Evolutionary conservation across 129 eudicot species (phyloP), one percentile per base, ranked within the genome.

Genomic region (Chrysanthemum lavandulifolium): DNA sequence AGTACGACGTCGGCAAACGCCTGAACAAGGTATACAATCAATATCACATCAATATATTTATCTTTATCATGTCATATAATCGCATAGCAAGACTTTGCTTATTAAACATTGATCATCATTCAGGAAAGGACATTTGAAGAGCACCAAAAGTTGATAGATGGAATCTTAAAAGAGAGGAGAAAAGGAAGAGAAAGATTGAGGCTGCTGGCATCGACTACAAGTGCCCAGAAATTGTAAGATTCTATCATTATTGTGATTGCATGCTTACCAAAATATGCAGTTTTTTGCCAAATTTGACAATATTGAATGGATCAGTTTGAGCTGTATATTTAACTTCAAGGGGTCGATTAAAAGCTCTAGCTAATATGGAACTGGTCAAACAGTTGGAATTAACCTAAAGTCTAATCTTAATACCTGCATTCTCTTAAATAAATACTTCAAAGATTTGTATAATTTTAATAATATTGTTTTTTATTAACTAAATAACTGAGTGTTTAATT

Each of bases 151-250:
- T 74, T 89, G 84, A 82, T 87, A 58, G 84, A 86, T 66, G 75
- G 90, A 79, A 79, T 89, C 19, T 10, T 92, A 86, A 86, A 79
- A 67, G 88, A 60, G 96, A 87, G 49, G 78, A 78, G 78, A 87
- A 80, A 71, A 86, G 96, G 79, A 81, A 85, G 19, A 89, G 65
- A 83, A 90, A 80, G 83, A 85, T 87, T 1, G 91, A 89, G 80
- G 96, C 88, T 63, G 96, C 98, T 82, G 98, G 96, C 43, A 87
- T 92, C 16, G 96, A 92, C 60, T 92, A 87, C 49, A 78, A 84
- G 78, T 85, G 88, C 79, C 98, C 95, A 6, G 86, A 83, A 78
- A 71, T 92, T 52, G 96, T 91, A 86, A 88, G 97, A 78, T 53
- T 67, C 13, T 73, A 5, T 33, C 11, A 1, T 14, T 14, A 16